Evolutionary conservation across 2,329 filamentous ascomycete genomes (phyloP).

Genomic region (Gaeumannomyces tritici): DNA sequence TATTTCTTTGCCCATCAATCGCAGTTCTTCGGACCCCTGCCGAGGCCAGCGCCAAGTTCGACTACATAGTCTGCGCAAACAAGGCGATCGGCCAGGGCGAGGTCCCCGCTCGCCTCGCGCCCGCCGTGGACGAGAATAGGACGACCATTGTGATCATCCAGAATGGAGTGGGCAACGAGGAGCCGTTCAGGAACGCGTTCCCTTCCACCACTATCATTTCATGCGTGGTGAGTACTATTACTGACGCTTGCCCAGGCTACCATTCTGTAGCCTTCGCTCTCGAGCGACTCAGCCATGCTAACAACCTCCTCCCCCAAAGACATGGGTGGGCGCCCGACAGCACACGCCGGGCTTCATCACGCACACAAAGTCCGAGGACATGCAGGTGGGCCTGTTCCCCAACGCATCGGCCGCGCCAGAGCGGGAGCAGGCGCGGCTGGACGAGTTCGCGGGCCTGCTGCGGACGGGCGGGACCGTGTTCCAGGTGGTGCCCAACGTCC

Average conservation of each 20-base stretch:
- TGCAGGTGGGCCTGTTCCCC: conserved; percentile 43
- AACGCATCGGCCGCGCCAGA: conserved; percentile 19
- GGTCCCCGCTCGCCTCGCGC: conserved; percentile 21
- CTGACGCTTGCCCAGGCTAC: too few species aligned
- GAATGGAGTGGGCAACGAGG: conserved; percentile 52
- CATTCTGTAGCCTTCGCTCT: too few species aligned
- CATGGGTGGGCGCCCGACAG: conserved; percentile 44
- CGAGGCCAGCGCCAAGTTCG: conserved; percentile 36
- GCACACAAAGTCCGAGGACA: conserved; percentile 42
- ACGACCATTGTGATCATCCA: conserved; percentile 51
- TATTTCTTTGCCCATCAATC: background rate
- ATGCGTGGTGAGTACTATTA: conserved; percentile 33
- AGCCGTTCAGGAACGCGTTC: conserved; percentile 38
- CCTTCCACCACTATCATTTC: conserved; percentile 43
- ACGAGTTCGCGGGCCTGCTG: conserved; percentile 29
- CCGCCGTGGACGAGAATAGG: conserved; percentile 23
- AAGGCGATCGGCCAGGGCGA: conserved; percentile 37
- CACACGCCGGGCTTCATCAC: conserved; percentile 34
- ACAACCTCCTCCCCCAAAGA: conserved; percentile 16
- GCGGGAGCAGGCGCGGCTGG: conserved; percentile 25
- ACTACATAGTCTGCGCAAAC: conserved; percentile 46
- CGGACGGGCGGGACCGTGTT: conserved; percentile 31
- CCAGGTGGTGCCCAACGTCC: conserved; percentile 41
- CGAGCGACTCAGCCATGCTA: background rate
- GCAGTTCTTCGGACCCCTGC: conserved; percentile 34